Percentiles rank a stretch among this genome's conserved stretches.
These are phyloP conservation scores for Xylariaceae sp. DNA, from an alignment of 2,329 filamentous ascomycete genomes.

Conservation along the genomic window DNA sequence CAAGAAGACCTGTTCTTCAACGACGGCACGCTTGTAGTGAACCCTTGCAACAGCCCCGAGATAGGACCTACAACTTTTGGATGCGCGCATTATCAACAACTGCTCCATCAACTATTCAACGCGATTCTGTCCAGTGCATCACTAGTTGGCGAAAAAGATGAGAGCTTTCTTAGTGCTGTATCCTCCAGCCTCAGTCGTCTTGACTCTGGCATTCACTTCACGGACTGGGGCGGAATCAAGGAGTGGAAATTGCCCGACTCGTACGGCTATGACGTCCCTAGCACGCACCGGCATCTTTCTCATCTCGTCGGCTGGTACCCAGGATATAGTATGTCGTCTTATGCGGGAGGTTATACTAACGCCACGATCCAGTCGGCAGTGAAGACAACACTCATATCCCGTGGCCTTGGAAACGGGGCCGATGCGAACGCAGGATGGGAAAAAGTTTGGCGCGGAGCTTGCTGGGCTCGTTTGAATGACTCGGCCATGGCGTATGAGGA, in stretches of 20 bases:
- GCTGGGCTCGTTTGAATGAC: slow-evolving; percentile 53
- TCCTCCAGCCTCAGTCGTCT: slow-evolving; percentile 35
- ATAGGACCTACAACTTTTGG: slow-evolving; percentile 52
- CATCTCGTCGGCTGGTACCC: slow-evolving; percentile 55
- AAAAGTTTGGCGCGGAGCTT: slow-evolving; percentile 55
- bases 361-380: slow-evolving; percentile 42
- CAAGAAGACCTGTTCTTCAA: slow-evolving; percentile 46
- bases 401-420: slow-evolving; percentile 39
- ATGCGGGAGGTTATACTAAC: slow-evolving; percentile 40
- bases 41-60: slow-evolving; percentile 57
- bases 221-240: slow-evolving; percentile 30
- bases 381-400: slow-evolving; percentile 40
- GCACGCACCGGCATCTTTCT: slow-evolving; percentile 45
- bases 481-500: slow-evolving; percentile 46
- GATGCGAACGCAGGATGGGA: slow-evolving; percentile 54
- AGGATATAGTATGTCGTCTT: slow-evolving; percentile 45
- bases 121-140: slow-evolving; percentile 30
- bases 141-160: slow-evolving; percentile 24
- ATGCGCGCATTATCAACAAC: slow-evolving; percentile 51
- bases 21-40: slow-evolving; percentile 51
- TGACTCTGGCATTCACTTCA: slow-evolving; percentile 31
- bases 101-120: slow-evolving; percentile 43
- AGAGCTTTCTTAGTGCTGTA: slow-evolving; percentile 33
- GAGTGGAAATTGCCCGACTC: slow-evolving; percentile 35
- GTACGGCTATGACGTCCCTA: slow-evolving; percentile 25